Conservation (phyloP, 192 early-diverging fungal species). For the Kappamyces sp. region DNA sequence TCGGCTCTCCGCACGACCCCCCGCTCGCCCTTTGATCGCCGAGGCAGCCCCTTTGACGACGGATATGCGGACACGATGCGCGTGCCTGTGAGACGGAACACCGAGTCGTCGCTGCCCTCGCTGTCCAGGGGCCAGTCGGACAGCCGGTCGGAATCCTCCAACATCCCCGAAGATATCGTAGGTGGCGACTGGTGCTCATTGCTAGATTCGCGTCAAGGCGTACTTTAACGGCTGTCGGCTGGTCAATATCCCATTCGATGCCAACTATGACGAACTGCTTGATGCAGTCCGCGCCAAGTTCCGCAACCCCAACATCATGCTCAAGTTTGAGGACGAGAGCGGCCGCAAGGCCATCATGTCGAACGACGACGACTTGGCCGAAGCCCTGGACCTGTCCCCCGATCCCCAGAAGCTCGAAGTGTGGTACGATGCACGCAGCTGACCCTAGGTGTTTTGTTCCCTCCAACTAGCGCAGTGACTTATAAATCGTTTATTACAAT, state of each 20-base stretch:
- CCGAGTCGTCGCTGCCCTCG: no score
- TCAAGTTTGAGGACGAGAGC: slow-evolving; percentile 8
- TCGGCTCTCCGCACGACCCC: no score
- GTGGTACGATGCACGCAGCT: neutral
- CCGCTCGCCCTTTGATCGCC: no score
- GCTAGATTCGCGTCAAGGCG: slow-evolving; percentile 45
- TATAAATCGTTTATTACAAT: no score
- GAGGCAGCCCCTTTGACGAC: no score
- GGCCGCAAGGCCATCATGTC: slow-evolving; percentile 4
- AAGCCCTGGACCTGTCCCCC: slow-evolving; percentile 11
- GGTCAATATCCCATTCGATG: slow-evolving; percentile 43
- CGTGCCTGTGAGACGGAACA: no score
- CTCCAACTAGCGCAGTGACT: neutral
- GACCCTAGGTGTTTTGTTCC: neutral
- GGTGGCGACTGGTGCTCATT: neutral
- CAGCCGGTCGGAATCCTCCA: no score
- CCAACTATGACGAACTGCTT: slow-evolving; percentile 45
- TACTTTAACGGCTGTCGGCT: slow-evolving; percentile 57
- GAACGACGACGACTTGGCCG: slow-evolving; percentile 14
- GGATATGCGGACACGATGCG: no score
- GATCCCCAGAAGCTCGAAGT: slow-evolving; percentile 9
- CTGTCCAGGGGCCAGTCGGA: no score
- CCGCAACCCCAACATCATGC: slow-evolving; percentile 4
- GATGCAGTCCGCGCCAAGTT: slow-evolving; percentile 56
- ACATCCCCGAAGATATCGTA: slow-evolving; percentile 13